A percentile compares a stretch with the other conserved stretches of the same genome.
Evolutionary conservation across 1,139 yeast species (phyloP).

Genomic region (Taphrina sp.): DNA sequence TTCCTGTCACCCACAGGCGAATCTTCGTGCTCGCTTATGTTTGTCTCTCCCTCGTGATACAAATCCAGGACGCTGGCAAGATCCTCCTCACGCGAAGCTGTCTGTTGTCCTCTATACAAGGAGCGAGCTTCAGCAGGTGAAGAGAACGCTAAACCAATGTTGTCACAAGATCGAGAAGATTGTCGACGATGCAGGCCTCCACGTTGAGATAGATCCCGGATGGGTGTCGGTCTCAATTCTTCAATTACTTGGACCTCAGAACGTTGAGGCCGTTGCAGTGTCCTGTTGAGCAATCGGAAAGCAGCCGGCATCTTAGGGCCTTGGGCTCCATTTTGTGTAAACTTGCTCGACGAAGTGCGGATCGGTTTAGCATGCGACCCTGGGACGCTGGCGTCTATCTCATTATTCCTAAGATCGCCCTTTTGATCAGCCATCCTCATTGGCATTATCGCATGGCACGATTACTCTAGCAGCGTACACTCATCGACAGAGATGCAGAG

Average conservation of each 20-base stretch:
- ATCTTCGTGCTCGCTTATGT: background rate
- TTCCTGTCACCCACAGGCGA: background rate
- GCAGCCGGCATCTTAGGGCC: constrained; percentile 25
- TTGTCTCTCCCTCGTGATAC: constrained; percentile 16
- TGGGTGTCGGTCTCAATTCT: too few relatives aligned
- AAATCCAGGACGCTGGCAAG: constrained; percentile 18
- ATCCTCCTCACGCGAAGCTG: constrained; percentile 8
- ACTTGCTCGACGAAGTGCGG: too few relatives aligned
- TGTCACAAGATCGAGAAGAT: constrained; percentile 11
- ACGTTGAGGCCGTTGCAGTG: background rate
- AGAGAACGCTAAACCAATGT: constrained; percentile 20
- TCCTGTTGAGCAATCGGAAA: constrained; percentile 3
- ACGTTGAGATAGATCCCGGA: too few relatives aligned
- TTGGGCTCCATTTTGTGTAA: too few relatives aligned
- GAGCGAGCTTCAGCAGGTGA: constrained; percentile 18
- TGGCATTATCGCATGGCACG: too few relatives aligned
- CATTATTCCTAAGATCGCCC: too few relatives aligned
- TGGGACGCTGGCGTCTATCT: too few relatives aligned
- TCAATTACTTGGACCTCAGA: too few relatives aligned
- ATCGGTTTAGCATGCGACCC: too few relatives aligned
- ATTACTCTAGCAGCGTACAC: too few relatives aligned
- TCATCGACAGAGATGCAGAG: too few relatives aligned
- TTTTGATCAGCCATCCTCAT: too few relatives aligned
- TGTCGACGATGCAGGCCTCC: constrained; percentile 18
- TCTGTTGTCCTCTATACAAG: constrained; percentile 15